Base-by-base conservation (phyloP, 176 grass and related monocot genomes). In the Lolium perenne region DNA sequence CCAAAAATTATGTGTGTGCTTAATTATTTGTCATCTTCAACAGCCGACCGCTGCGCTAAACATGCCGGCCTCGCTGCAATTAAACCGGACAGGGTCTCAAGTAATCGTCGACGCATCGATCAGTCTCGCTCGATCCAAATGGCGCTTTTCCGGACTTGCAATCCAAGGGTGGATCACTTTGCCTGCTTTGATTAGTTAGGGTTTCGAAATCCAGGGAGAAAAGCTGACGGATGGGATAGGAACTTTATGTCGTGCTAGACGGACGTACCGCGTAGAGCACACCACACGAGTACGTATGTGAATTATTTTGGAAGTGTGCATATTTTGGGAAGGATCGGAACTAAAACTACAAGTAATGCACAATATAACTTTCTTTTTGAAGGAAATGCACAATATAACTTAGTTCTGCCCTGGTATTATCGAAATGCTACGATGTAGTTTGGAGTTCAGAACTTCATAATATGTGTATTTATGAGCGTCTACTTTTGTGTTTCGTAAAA, bases 61-160 rank as follows among this genome's bases (percentile, higher is more conserved):
- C 83, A 78, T 83, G 84, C 84, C 66, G 84, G 35, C 2, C 6
- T 81, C 65, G 62, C 8, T 18, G 80, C 74, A 75, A 74, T 74
- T 90, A 87, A 26, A 79, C 80, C 65, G 53, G 88, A 78, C 88
- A 86, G 18, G 21, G n/a, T 38, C 72, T 78, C 53, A 82, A 51
- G 11, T 15, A 3, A 83, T 86, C 84, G 86, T 72, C 73, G 84
- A 71, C 41, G 0, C 72, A 23, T 72, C 75, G 43, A 50, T 25
- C 46, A 1, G 55, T 54, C 71, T 82, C 83, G 5, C 68, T 76
- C 79, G 21, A 60, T 90, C 72, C 84, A 73, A 74, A 86, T n/a
- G 74, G 74, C n/a, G 29, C 83, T 49, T 86, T 86, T 65, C 14
- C 22, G 85, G 74, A 71, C 58, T 65, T 84, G 80, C 84, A 87